A percentile compares a stretch with the other conserved stretches of the same genome.
Conservation (phyloP, 1,284 basidiomycete species). For the Cryptococcus neoformans region DNA sequence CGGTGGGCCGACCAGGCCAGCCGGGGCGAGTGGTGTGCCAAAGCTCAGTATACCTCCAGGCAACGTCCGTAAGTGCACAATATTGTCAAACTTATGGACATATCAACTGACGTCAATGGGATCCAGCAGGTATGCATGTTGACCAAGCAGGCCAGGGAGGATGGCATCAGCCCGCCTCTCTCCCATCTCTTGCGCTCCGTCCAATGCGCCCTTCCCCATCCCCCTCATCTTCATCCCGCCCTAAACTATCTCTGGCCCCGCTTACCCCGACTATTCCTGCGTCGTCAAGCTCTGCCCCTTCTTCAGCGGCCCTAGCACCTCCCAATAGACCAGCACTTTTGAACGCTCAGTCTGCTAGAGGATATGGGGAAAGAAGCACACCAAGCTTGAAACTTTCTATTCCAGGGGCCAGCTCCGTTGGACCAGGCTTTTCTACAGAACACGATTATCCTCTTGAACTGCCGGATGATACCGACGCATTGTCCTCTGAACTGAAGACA, state of each 20-base stretch:
- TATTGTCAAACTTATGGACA: background rate
- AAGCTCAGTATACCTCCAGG: slow-evolving; percentile 42
- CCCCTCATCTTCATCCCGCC: slow-evolving; percentile 25
- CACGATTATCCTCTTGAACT: slow-evolving; percentile 21
- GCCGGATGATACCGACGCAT: slow-evolving; percentile 20
- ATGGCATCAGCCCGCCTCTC: slow-evolving; percentile 35
- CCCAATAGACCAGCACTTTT: slow-evolving; percentile 18
- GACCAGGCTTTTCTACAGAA: slow-evolving; percentile 10
- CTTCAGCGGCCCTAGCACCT: background rate
- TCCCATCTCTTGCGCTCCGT: slow-evolving; percentile 31
- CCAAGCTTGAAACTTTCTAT: slow-evolving; percentile 42
- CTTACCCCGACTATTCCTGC: slow-evolving; percentile 15
- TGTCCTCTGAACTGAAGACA: slow-evolving; percentile 19
- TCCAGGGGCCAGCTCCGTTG: slow-evolving; percentile 17
- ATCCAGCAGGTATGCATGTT: slow-evolving; percentile 43
- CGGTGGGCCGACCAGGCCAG: background rate
- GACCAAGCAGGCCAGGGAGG: slow-evolving; percentile 44
- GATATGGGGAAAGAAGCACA: slow-evolving; percentile 12
- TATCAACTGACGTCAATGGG: background rate
- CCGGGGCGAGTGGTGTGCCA: slow-evolving; percentile 8
- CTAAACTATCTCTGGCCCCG: slow-evolving; percentile 32
- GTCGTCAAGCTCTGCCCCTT: slow-evolving; percentile 7
- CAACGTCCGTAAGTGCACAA: slow-evolving; percentile 46
- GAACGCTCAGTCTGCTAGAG: slow-evolving; percentile 17
- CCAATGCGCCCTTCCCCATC: slow-evolving; percentile 15